Percentiles rank a stretch among this genome's conserved stretches.
phyloP scores from a whole-genome alignment of 1,284 basidiomycete species.

The Leccinum huronense region DNA sequence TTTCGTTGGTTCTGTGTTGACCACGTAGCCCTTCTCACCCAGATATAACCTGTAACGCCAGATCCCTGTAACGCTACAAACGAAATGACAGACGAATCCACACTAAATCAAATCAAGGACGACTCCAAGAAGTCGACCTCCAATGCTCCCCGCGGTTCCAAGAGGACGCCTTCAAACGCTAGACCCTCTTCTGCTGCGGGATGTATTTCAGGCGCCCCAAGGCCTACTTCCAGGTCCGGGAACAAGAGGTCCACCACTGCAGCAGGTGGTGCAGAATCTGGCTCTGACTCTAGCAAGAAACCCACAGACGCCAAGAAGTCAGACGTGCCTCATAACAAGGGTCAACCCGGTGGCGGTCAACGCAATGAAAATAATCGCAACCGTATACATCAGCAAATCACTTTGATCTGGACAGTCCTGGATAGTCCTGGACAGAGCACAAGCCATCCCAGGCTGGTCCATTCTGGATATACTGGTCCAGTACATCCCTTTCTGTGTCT shows the following conservation, averaged over 20 bases:
- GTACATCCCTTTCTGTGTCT: neutral
- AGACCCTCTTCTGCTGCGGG: constrained; percentile 47
- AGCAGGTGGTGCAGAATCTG: constrained; percentile 54
- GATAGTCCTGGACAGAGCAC: neutral
- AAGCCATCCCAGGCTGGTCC: neutral
- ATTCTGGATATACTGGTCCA: neutral
- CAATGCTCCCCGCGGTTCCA: constrained; percentile 50
- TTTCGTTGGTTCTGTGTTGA: neutral
- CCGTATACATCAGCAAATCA: constrained; percentile 31
- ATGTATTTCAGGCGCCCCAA: constrained; percentile 43
- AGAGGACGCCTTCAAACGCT: constrained; percentile 55
- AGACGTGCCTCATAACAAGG: constrained; percentile 56
- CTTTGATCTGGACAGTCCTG: neutral
- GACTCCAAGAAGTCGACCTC: constrained; percentile 56
- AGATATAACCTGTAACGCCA: constrained; percentile 46
- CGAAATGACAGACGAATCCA: constrained; percentile 80
- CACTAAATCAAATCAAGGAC: constrained; percentile 59
- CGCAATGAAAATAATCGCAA: constrained; percentile 52
- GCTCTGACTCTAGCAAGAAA: constrained; percentile 65
- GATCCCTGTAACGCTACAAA: constrained; percentile 61
- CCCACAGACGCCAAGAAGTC: constrained; percentile 38
- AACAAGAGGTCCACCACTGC: constrained; percentile 53
- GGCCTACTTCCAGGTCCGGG: constrained; percentile 61
- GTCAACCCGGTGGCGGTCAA: constrained; percentile 46
- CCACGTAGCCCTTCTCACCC: constrained; percentile 34